phyloP scores from a whole-genome alignment of 345 rosid species.

The Populus deltoides region DNA sequence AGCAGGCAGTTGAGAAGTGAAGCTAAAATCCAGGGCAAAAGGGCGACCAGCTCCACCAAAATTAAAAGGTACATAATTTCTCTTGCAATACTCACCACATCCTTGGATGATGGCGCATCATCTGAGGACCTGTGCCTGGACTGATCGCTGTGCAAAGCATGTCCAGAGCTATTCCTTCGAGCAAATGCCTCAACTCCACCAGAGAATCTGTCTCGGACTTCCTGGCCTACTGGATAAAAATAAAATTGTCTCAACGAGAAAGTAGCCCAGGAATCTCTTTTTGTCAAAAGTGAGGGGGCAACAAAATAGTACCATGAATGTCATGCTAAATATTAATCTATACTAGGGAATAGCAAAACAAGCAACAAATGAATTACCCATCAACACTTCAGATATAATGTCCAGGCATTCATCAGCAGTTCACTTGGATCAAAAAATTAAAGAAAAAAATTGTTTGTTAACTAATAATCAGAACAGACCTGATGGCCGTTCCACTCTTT shows the following conservation, averaged over 20 bases:
- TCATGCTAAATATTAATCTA: not conserved
- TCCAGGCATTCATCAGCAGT: not conserved
- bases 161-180: slow-evolving; percentile 47
- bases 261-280: not conserved
- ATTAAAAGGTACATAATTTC: not conserved
- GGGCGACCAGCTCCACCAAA: not conserved
- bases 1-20: not conserved
- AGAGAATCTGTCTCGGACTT: slow-evolving; percentile 55
- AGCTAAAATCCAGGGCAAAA: not conserved
- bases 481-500: slow-evolving; percentile 45
- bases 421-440: not conserved
- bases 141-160: slow-evolving; percentile 42
- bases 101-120: slow-evolving; percentile 53
- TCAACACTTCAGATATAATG: not conserved
- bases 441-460: not conserved
- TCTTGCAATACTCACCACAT: slow-evolving; percentile 39
- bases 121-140: slow-evolving; percentile 54
- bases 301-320: not conserved
- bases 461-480: slow-evolving; percentile 27
- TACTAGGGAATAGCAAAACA: not conserved
- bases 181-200: slow-evolving; percentile 78
- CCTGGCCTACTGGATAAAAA: slow-evolving; percentile 45
- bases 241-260: slow-evolving; percentile 6
- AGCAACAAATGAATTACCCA: not conserved
- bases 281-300: not conserved